phyloP scores from a whole-genome alignment of 2,329 filamentous ascomycete genomes.

The Talaromyces marneffei region DNA sequence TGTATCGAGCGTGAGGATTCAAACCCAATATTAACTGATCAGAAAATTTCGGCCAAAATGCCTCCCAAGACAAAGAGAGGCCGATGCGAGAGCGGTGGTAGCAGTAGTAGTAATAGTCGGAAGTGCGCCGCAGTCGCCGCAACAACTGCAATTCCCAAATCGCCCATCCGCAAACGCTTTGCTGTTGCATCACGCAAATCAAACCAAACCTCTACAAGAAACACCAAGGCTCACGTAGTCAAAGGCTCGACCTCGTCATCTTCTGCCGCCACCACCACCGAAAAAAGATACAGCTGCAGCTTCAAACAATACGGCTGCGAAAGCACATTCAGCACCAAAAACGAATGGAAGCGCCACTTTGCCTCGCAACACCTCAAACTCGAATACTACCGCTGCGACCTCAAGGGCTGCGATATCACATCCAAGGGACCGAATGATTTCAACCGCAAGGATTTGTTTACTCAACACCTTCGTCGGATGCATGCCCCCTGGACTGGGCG shows the following conservation, averaged over 20 bases:
- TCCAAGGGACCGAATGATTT: constrained; percentile 59
- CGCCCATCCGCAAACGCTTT: background rate
- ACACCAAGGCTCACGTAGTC: background rate
- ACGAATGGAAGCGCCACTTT: constrained; percentile 93
- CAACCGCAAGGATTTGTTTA: constrained; percentile 89
- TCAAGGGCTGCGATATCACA: constrained; percentile 50
- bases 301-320: constrained; percentile 72
- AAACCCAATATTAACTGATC: background rate
- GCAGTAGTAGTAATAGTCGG: background rate
- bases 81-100: background rate
- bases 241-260: background rate
- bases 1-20: background rate
- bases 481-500: constrained; percentile 57
- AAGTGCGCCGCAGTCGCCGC: background rate
- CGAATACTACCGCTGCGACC: constrained; percentile 68
- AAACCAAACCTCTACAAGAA: background rate
- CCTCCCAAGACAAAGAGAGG: constrained; percentile 1
- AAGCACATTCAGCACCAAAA: constrained; percentile 71
- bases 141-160: background rate
- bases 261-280: background rate
- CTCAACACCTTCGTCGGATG: constrained; percentile 82
- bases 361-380: constrained; percentile 71
- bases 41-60: background rate
- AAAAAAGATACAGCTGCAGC: constrained; percentile 61
- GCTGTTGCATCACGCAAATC: background rate